Evolutionary conservation across 2,329 filamentous ascomycete species (phyloP).

Genomic region (Colletotrichum sp.): DNA sequence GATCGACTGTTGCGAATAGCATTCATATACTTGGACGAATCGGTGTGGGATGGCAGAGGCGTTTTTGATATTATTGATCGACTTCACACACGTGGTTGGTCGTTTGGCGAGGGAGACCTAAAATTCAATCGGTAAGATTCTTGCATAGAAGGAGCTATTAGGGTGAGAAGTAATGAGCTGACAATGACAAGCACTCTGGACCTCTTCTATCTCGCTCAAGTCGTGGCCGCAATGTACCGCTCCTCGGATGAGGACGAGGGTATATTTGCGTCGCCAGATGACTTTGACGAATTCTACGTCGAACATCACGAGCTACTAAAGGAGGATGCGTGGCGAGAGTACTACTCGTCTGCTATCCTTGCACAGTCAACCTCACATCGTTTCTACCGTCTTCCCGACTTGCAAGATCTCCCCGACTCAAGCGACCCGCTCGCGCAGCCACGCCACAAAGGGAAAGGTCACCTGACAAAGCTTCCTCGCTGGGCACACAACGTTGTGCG

Average conservation of each 20-base stretch:
- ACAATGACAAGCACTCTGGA: slow-evolving; percentile 15
- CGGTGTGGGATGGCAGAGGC: background rate
- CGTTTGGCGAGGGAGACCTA: slow-evolving; percentile 4
- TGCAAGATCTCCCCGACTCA: slow-evolving; percentile 13
- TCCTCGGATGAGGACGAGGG: slow-evolving; percentile 1
- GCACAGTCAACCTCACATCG: slow-evolving; percentile 16
- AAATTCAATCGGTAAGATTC: slow-evolving; percentile 10
- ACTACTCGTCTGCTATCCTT: slow-evolving; percentile 24
- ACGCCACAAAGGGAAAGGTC: background rate
- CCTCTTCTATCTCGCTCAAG: slow-evolving; percentile 18
- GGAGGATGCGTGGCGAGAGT: background rate
- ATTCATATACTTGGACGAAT: slow-evolving; percentile 9
- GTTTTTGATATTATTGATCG: slow-evolving; percentile 14
- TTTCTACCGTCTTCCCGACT: slow-evolving; percentile 18
- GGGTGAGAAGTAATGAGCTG: background rate
- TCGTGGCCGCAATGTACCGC: slow-evolving; percentile 14
- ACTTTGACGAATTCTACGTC: slow-evolving; percentile 14
- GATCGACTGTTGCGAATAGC: slow-evolving; percentile 15
- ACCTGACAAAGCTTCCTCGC: slow-evolving; percentile 5
- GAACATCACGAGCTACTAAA: background rate
- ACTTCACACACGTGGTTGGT: slow-evolving; percentile 10
- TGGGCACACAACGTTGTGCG: slow-evolving; percentile 5
- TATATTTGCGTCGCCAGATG: background rate
- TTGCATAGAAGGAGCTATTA: background rate
- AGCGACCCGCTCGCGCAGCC: background rate